Base-by-base conservation (phyloP, 2,329 filamentous ascomycete species). In the Nothopassalora personata region DNA sequence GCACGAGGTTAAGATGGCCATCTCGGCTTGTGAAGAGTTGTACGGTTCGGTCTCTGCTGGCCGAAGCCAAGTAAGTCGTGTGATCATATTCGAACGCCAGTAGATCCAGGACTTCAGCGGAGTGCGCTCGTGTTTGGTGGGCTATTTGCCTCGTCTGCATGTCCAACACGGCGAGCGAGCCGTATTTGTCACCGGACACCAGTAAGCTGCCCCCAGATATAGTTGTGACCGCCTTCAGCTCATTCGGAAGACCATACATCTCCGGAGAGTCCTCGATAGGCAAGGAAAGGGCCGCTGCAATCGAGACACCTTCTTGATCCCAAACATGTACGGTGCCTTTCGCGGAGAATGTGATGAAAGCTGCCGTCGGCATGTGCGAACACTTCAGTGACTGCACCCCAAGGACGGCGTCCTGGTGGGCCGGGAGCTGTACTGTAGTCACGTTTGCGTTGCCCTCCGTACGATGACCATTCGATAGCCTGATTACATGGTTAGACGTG, bases 261-360 rank as follows among this genome's bases (percentile, higher is more conserved):
- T 72, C 73, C 1, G 75, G 68, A 23, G 76, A 67, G 60, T 88
- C 84, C 60, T 95, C 91, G 5, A 97, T 76, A 4, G 86, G 81
- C 11, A 95, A 81, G 45, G 83, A 77, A 36, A 91, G 77, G 1
- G 84, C 84, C 11, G 60, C 60, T 15, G 81, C 80, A 65, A 83
- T 86, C 62, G 87, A 83, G 54, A 80, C 81, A 23, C 93, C 94
- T 52, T 90, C 81, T 13, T 85, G 72, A 66, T 86, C 83, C 94
- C 94, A 99, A 66, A 96, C 88, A 27, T 90, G 83, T 53, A 97
- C 82, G 15, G 83, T 85, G 5, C 94, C 94, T 54, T 86, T 86
- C 23, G 83, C 84, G 1, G 93, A 92, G 90, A 92, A 99, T 0
- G 92, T 97, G 64, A 92, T 86, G 69, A 97, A 97, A 8, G 86